Percentiles rank a stretch among this genome's conserved stretches.
Evolutionary conservation across 495 filamentous ascomycete species (phyloP).

Genomic region (Hypomontagnella submonticulosa): DNA sequence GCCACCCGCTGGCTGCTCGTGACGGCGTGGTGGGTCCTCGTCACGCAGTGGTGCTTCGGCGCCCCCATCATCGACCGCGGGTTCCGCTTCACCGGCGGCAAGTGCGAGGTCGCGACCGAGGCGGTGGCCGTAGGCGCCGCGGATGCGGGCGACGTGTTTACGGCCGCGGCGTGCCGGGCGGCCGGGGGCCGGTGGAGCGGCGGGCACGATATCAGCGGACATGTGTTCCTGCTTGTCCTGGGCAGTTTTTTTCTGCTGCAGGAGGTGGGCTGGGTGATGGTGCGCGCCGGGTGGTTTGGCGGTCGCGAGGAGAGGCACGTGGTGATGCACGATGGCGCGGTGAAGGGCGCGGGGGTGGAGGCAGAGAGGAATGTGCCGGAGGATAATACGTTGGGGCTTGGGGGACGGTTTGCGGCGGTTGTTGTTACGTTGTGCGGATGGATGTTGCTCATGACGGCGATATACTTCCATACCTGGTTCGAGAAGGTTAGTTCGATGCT

Average conservation of each 20-base stretch:
- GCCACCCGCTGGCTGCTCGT: conserved; percentile 73
- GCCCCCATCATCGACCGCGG: conserved; percentile 86
- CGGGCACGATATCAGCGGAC: conserved; percentile 92
- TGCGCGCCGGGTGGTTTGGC: conserved; percentile 41
- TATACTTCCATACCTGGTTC: conserved; percentile 98
- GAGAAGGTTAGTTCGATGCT: conserved; percentile 77
- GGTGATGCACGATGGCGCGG: conserved; percentile 67
- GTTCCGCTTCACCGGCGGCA: conserved; percentile 83
- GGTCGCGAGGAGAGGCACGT: conserved; percentile 67
- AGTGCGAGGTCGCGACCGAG: conserved; percentile 67
- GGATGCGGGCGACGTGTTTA: conserved; percentile 65
- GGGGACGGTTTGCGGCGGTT: conserved; percentile 60
- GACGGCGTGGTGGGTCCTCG: conserved; percentile 77
- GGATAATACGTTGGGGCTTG: conserved; percentile 51
- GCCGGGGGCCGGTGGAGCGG: conserved; percentile 86
- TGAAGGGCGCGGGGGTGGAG: conserved; percentile 62
- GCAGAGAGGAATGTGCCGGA: conserved; percentile 34
- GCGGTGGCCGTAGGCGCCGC: conserved; percentile 44
- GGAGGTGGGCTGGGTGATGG: conserved; percentile 75
- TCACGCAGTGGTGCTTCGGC: conserved; percentile 98
- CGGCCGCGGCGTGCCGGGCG: conserved; percentile 82
- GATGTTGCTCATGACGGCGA: conserved; percentile 98
- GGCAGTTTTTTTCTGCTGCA: conserved; percentile 81
- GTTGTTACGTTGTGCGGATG: conserved; percentile 77
- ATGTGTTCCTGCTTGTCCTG: conserved; percentile 91